phyloP scores from a whole-genome alignment of 1,284 basidiomycete species.

The Sanghuangporus sanghuang region DNA sequence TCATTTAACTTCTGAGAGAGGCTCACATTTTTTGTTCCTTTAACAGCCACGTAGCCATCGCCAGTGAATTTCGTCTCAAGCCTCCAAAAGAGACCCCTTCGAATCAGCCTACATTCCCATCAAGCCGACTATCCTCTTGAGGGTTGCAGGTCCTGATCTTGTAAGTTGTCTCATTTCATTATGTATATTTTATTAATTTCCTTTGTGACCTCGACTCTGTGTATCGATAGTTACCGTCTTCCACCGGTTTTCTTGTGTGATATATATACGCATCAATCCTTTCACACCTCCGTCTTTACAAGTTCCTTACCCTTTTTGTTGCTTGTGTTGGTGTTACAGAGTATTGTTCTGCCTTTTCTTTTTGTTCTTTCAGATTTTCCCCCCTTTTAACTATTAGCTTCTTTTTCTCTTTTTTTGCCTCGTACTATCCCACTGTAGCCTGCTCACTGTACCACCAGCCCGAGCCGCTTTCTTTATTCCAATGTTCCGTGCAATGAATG shows the following conservation, averaged over 20 bases:
- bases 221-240: background rate
- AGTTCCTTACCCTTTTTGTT: background rate
- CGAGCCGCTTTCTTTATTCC: conserved; percentile 9
- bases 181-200: background rate
- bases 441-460: conserved; percentile 17
- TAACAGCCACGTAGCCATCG: conserved; percentile 59
- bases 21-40: conserved; percentile 20
- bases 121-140: conserved; percentile 15
- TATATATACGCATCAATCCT: conserved; percentile 8
- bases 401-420: conserved; percentile 6
- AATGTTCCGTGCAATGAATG: conserved; percentile 11
- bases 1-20: conserved; percentile 10
- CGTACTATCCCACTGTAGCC: conserved; percentile 15
- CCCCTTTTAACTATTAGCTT: conserved; percentile 9
- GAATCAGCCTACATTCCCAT: conserved; percentile 29
- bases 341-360: conserved; percentile 13
- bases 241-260: background rate
- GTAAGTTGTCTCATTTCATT: conserved; percentile 1
- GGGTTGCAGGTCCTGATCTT: background rate
- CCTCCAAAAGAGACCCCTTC: conserved; percentile 46
- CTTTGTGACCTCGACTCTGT: background rate
- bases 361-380: background rate
- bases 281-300: conserved; percentile 7
- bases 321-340: conserved; percentile 23
- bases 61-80: conserved; percentile 70